These are phyloP conservation scores for Penicillium subrubescens DNA, from an alignment of 495 filamentous ascomycete genomes.

Conservation along the genomic window DNA sequence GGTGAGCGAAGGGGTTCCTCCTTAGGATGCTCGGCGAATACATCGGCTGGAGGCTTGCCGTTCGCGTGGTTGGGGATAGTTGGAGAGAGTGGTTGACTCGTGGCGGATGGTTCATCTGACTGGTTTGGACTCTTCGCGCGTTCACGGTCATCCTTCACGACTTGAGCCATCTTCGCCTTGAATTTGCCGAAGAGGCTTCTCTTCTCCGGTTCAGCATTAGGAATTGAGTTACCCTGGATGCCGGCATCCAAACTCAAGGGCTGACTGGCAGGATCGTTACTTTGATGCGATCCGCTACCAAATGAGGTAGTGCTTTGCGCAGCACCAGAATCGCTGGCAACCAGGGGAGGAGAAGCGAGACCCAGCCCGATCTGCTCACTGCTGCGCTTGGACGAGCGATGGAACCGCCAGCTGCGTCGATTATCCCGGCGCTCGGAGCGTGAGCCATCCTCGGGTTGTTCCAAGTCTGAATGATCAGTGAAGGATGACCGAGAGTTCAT, in stretches of 20 bases:
- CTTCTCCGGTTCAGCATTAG: slow-evolving; percentile 54
- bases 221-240: slow-evolving; percentile 33
- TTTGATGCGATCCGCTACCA: slow-evolving; percentile 55
- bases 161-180: slow-evolving; percentile 79
- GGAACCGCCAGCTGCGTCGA: slow-evolving; percentile 71
- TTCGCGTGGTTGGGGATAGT: slow-evolving; percentile 17
- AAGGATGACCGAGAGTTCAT: slow-evolving; percentile 72
- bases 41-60: slow-evolving; percentile 32
- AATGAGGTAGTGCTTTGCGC: slow-evolving; percentile 71
- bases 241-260: slow-evolving; percentile 44
- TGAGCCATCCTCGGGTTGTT: slow-evolving; percentile 62
- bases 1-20: slow-evolving; percentile 32
- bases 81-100: slow-evolving; percentile 34
- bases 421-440: slow-evolving; percentile 65
- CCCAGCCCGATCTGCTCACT: slow-evolving; percentile 52
- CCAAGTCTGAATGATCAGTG: slow-evolving; percentile 75
- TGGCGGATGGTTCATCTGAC: slow-evolving; percentile 34
- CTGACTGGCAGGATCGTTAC: slow-evolving; percentile 41
- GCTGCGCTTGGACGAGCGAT: slow-evolving; percentile 55
- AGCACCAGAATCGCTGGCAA: slow-evolving; percentile 64
- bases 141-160: slow-evolving; percentile 62
- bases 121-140: slow-evolving; percentile 57
- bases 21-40: slow-evolving; percentile 23
- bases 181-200: slow-evolving; percentile 83
- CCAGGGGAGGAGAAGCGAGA: slow-evolving; percentile 50